Conservation (phyloP, 306 rosid genomes). For the Arachis stenosperma region DNA sequence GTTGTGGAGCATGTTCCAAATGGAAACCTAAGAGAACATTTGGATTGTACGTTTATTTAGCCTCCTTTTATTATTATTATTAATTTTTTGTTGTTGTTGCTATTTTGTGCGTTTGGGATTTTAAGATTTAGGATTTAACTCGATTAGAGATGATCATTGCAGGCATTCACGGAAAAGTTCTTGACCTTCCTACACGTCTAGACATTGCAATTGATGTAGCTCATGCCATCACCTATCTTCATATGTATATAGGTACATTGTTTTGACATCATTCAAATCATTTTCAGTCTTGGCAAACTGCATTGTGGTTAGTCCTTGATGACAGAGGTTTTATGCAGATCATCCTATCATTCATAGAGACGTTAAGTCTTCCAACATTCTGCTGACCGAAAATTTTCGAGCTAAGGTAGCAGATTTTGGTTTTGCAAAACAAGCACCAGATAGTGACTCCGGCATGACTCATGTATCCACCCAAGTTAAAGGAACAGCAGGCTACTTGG, state of each 20-base stretch:
- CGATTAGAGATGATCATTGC: slow-evolving; percentile 43
- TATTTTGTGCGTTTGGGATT: not conserved
- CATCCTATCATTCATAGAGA: slow-evolving; percentile 96
- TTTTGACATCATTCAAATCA: slow-evolving; percentile 17
- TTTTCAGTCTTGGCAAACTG: slow-evolving; percentile 14
- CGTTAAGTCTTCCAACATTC: slow-evolving; percentile 96
- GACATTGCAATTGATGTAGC: slow-evolving; percentile 95
- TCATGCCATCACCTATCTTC: slow-evolving; percentile 97
- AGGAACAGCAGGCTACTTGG: slow-evolving; percentile 99
- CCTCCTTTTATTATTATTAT: too few relatives aligned
- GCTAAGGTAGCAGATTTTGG: slow-evolving; percentile 99
- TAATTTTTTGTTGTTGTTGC: slow-evolving; percentile 2
- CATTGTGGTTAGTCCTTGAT: slow-evolving; percentile 4
- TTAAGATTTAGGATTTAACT: not conserved
- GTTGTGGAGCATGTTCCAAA: slow-evolving; percentile 91
- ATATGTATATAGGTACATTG: slow-evolving; percentile 78
- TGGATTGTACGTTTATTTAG: slow-evolving; percentile 73
- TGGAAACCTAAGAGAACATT: slow-evolving; percentile 92
- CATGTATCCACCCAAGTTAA: slow-evolving; percentile 95
- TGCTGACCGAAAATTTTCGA: slow-evolving; percentile 73
- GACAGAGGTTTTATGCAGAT: slow-evolving; percentile 52
- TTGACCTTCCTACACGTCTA: slow-evolving; percentile 77
- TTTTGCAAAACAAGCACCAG: slow-evolving; percentile 89
- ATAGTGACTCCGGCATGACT: slow-evolving; percentile 83
- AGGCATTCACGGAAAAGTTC: slow-evolving; percentile 69